Evolutionary conservation across 2,329 filamentous ascomycete species (phyloP), one percentile per base, ranked within the genome.

Genomic region (Ascocoryne sarcoides): DNA sequence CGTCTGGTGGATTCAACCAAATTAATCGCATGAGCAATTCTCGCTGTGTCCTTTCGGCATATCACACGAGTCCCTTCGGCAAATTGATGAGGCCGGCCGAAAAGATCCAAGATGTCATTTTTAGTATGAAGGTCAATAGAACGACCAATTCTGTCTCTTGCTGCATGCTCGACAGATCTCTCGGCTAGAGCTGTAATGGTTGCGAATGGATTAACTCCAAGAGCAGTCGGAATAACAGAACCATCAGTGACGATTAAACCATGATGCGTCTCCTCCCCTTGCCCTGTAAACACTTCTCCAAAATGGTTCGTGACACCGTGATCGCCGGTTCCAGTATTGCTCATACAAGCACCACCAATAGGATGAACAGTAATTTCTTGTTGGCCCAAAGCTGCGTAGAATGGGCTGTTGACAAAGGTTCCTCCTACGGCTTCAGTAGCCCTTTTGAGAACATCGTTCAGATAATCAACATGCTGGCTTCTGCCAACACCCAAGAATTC

Each of bases 121-220:
- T 73, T 73, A 17, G 61, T 61, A 16, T 66, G 60, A 2, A 60
- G 57, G 42, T 69, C 65, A 37, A 79, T 69, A 4, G 42, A 45
- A 7, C 9, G 36, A 1, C 32, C 20, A 18, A 78, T 62, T 5
- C 63, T 52, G 7, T 61, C 60, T 37, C 60, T 47, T 2, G 69
- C 65, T 37, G 72, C 71, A 4, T 66, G 55, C 37, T 75, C 70
- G 5, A 82, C 68, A 0, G 73, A 73, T 8, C 80, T 66, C 59
- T 84, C 80, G 0, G 80, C 78, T 15, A 85, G 67, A 2, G 80
- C 79, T 0, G 78, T 72, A 47, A 84, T 84, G 1, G 79, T 84
- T 1, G 79, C 80, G 38, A 82, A 70, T 0, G 80, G 79, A 51
- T 84, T 84, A 3, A 77, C 75, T 10, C 78, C 64, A 2, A 84